These are phyloP conservation scores for Hanseniaspora clermontiae DNA, from an alignment of 805 yeast genomes.

Conservation along the genomic window DNA sequence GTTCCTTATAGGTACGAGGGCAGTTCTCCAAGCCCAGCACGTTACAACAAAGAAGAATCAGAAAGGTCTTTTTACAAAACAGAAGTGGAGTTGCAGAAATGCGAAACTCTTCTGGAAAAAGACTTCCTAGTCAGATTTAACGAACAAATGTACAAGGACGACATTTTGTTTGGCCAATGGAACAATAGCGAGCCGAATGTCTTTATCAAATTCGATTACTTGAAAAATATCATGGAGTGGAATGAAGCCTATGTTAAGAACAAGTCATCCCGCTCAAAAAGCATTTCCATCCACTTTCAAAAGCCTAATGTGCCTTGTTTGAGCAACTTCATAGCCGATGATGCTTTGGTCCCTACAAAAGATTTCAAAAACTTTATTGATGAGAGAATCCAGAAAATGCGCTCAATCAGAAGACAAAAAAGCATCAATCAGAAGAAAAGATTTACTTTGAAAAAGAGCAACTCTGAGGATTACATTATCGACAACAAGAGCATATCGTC, in stretches of 20 bases:
- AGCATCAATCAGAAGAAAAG: too few species aligned
- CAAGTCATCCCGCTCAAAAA: too few species aligned
- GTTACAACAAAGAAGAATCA: not conserved
- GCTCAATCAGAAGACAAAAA: not conserved
- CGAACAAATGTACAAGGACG: not conserved
- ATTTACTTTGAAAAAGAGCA: not conserved
- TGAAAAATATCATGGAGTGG: conserved; percentile 1
- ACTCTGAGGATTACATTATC: not conserved
- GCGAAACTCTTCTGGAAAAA: not conserved
- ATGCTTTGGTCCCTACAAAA: not conserved
- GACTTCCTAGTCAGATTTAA: not conserved
- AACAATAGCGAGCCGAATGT: not conserved
- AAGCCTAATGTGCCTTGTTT: not conserved
- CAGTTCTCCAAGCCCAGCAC: too few species aligned
- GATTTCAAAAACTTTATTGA: not conserved
- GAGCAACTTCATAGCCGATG: too few species aligned
- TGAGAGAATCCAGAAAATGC: not conserved
- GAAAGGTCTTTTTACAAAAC: not conserved
- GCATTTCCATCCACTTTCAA: not conserved
- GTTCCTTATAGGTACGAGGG: not conserved
- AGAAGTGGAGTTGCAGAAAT: not conserved
- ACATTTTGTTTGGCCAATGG: not conserved
- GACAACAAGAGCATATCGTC: not conserved
- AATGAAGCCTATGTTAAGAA: not conserved
- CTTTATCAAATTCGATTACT: not conserved